Evolutionary conservation across 495 filamentous ascomycete species (phyloP), one percentile per base, ranked within the genome.

Genomic region (Trichoderma parareesei): DNA sequence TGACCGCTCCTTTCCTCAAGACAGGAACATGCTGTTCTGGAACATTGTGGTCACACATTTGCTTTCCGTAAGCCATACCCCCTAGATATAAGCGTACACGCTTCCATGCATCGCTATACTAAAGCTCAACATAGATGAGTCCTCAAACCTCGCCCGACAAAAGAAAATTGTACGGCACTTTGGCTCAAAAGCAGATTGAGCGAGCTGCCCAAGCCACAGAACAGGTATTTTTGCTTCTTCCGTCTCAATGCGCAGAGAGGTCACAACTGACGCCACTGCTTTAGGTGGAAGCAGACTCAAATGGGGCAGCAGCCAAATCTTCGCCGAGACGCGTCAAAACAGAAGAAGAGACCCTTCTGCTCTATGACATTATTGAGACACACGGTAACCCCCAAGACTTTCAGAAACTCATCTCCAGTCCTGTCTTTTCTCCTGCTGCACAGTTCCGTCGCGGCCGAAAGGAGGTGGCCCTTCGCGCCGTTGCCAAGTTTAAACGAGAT

Each of bases 11-110:
- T 74, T 77, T 55, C 70, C 71, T 1, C 60, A 66, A 9, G 76
- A 79, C n/a, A 70, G 73, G 37, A 68, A 68, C 8, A 76, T 76
- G 64, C 73, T 79, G 69, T 80, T 79, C 63, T 75, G 74, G 70
- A 78, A 74, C 63, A 79, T 80, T 65, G 65, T 73, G 5, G 67
- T 77, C 7, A 81, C 78, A 0, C 75, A 71, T 48, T 70, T 79
- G 7, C 76, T 79, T 63, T 77, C 79, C 65, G 78, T 81, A 67
- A 72, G 78, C 46, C n/a, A 20, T 42, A 44, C 27, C 40, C n/a
- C 33, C 40, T n/a, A 6, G 20, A 14, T 38, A 6, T n/a, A n/a
- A 9, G 6, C 38, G 33, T 60, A 33, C 6, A 16, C 57, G 2
- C 11, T 60, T 20, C 57, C 13, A 18, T 20, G 38, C 20, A 38